Base-by-base conservation (phyloP, 768 basidiomycete species). In the Roridomyces roridus region DNA sequence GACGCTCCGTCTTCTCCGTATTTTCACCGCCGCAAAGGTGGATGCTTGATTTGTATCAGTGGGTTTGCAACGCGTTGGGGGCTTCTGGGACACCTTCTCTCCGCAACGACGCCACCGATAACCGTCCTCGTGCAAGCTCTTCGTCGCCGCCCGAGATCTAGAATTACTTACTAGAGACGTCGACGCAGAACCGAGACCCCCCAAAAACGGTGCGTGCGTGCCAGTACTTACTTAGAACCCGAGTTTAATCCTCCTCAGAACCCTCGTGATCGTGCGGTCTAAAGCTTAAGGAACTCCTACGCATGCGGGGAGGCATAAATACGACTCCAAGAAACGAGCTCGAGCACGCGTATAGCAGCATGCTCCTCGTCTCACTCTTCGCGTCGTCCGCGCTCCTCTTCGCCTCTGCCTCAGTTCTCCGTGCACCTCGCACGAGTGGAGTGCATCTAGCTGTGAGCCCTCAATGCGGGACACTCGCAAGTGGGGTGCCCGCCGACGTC, bases 391-490 rank as follows among this genome's bases (percentile, higher is more conserved):
- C 63, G 34, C 56, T 60, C 11, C 52, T 68, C 46, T 68, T 59
- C 37, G 50, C 61, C 37, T 68, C 58, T 23, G 68, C 68, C 23
- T 50, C 55, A 9, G 62, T 64, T 17, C 65, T 66, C n/a, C n/a
- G n/a, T n/a, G n/a, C n/a, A 24, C 63, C 62, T 53, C 44, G 62
- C 52, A 42, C 59, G 46, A 43, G 40, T 31, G 36, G 36, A 46
- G 68, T 74, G 12, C 63, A 64, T 18, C 73, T 85, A 36, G 82
- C 79, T 17, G 74, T 85, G 4, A 69, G 70, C 23, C 83, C 82
- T 3, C 69, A 67, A 6, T 85, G 83, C 24, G 82, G 80, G 21
- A 66, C 63, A n/a, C 40, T 59, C 1, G 62, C 80, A 6, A 65
- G 63, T 25, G 79, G 80, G 12, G 67, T 59, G 6, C 65, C 65